Conservation (phyloP, 23 red algal species). For the Chondrus crispus region DNA sequence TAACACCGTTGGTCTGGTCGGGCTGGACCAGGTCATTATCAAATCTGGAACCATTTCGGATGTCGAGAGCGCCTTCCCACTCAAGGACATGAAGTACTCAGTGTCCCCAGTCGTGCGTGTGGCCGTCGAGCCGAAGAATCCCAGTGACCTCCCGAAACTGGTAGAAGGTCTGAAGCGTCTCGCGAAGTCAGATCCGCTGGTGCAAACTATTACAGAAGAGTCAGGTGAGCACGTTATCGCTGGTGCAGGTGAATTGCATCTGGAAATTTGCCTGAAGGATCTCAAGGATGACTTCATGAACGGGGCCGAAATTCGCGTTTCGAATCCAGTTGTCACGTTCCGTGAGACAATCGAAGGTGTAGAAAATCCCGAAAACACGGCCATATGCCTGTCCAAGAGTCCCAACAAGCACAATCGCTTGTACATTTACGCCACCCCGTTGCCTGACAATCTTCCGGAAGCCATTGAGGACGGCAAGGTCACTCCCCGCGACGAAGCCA, state of each 20-base stretch:
- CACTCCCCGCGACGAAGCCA: conserved; percentile 89
- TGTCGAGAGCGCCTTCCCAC: conserved; percentile 92
- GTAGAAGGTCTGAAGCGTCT: conserved; percentile 99
- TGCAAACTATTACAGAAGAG: conserved; percentile 91
- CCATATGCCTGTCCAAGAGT: conserved; percentile 93
- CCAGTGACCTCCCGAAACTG: conserved; percentile 91
- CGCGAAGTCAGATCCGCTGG: conserved; percentile 97
- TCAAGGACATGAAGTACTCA: conserved; percentile 99
- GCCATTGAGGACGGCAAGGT: conserved; percentile 98
- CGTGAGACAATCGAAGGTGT: conserved; percentile 94
- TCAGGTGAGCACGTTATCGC: conserved; percentile 99
- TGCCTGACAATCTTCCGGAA: conserved; percentile 78
- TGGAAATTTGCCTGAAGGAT: conserved; percentile 99
- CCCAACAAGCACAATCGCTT: conserved; percentile 99
- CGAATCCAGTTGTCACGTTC: conserved; percentile 93
- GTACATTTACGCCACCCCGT: conserved; percentile 94
- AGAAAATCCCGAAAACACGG: conserved; percentile 65
- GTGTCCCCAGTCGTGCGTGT: conserved; percentile 99
- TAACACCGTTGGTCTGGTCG: conserved; percentile 98
- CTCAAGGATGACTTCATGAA: conserved; percentile 99
- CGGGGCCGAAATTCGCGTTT: conserved; percentile 92
- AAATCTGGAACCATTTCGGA: conserved; percentile 96
- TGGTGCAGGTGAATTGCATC: conserved; percentile 93
- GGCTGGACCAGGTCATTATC: conserved; percentile 89
- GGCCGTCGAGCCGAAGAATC: conserved; percentile 99